Conservation (phyloP, 441 rosid species). For the Biscutella auriculata region DNA sequence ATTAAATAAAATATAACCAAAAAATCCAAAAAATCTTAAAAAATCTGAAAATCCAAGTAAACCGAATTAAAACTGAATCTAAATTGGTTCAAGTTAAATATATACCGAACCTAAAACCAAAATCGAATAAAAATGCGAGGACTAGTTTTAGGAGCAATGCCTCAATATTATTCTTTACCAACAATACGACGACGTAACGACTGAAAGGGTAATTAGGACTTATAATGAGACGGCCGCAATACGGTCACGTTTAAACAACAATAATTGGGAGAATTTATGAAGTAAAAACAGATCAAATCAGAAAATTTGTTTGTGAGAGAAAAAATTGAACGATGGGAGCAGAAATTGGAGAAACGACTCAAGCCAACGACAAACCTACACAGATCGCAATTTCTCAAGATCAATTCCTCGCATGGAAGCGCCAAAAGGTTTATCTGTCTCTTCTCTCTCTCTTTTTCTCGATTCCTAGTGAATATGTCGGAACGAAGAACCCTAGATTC, state of each 20-base stretch:
- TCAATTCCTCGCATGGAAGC: constrained; percentile 57
- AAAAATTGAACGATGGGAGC: constrained; percentile 31
- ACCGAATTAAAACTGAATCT: no score
- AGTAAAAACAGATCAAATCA: background rate
- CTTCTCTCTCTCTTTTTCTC: background rate
- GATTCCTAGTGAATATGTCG: background rate
- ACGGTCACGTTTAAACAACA: background rate
- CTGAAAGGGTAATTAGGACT: no score
- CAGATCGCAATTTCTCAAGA: constrained; percentile 26
- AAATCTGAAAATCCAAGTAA: no score
- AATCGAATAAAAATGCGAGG: no score
- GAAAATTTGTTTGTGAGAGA: background rate
- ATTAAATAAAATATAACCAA: no score
- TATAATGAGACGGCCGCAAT: no score
- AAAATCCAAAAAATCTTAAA: no score
- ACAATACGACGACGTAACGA: no score
- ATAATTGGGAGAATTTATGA: background rate
- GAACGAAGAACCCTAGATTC: constrained; percentile 21
- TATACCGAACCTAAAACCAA: no score
- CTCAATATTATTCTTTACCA: no score
- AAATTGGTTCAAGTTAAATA: no score
- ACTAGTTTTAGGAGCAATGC: no score
- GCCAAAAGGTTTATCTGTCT: constrained; percentile 36
- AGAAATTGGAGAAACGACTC: constrained; percentile 22
- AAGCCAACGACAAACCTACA: constrained; percentile 11